Evolutionary conservation across 116 monocot genomes (phyloP), one percentile per base, ranked within the genome.

Genomic region (Papilionanthe hybrid): DNA sequence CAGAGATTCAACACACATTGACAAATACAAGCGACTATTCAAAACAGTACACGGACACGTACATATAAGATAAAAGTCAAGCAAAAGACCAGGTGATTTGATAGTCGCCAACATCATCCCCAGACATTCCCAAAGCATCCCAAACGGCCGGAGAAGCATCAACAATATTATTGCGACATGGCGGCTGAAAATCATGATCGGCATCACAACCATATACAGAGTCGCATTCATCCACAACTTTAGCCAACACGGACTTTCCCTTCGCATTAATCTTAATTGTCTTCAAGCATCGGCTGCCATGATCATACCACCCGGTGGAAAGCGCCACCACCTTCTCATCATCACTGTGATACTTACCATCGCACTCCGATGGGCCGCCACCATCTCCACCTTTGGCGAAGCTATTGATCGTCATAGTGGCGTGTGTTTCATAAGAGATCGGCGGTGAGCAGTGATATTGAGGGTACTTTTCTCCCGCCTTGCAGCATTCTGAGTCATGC

Each of bases 191-290:
- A n/a, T 47, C 78, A 43, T 67, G 60, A 45, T 47, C 22, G 23
- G 65, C 13, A 45, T 79, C 67, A 25, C 78, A 79, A 22, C 78
- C 78, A 66, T 79, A 42, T 5, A 79, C 42, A 11, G 78, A 79
- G 25, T 79, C 78, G 43, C 32, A 32, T 32, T 32, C 32, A 32
- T 32, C 32, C 32, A 32, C 32, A 32, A 32, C 32, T 32, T 32
- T 32, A 32, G 32, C 32, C 32, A 32, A 32, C 32, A 32, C 32
- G 0, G 32, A 32, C 32, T 32, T 32, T 32, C 32, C 32, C 2
- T 32, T 32, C 32, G 32, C 32, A 32, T 32, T 32, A 32, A 32
- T 32, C 32, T 32, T 32, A 32, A 32, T 32, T 32, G 32, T 32
- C 32, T 32, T 32, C 32, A 32, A 32, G 32, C 32, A 32, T 32